A percentile compares a stretch with the other conserved stretches of the same genome.
Evolutionary conservation across 2,329 filamentous ascomycete species (phyloP).

Genomic region (Aspergillus sp.): DNA sequence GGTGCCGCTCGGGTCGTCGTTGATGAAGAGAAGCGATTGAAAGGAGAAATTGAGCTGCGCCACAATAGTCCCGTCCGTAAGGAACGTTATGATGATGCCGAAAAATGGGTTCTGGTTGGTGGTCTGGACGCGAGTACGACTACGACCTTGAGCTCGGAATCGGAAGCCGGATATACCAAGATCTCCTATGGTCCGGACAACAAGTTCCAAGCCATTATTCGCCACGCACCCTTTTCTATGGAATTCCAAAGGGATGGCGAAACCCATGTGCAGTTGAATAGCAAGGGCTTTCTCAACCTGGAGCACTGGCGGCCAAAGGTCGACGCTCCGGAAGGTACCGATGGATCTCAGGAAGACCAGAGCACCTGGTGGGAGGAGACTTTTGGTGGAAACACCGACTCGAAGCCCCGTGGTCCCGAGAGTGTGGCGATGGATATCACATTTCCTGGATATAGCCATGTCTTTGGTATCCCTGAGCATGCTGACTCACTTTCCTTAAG

Average conservation of each 20-base stretch:
- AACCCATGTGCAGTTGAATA: conserved; percentile 83
- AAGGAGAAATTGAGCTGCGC: conserved; percentile 82
- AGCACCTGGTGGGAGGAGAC: conserved; percentile 97
- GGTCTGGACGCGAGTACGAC: conserved; percentile 70
- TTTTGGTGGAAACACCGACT: conserved; percentile 92
- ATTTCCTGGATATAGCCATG: conserved; percentile 87
- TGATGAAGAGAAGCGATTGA: conserved; percentile 86
- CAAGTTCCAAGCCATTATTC: conserved; percentile 78
- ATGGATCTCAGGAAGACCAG: conserved; percentile 52
- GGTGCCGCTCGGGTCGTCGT: conserved; percentile 83
- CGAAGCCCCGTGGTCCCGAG: conserved; percentile 92
- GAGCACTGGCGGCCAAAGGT: conserved; percentile 94
- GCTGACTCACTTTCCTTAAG: conserved; percentile 83
- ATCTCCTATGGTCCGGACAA: conserved; percentile 75
- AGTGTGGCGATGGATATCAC: conserved; percentile 87
- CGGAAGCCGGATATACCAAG: conserved; percentile 64
- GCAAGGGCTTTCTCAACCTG: conserved; percentile 83
- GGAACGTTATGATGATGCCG: conserved; percentile 90
- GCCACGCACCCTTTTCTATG: conserved; percentile 76
- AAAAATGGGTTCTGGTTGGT: conserved; percentile 81
- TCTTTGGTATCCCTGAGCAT: conserved; percentile 93
- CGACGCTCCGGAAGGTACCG: conserved; percentile 58
- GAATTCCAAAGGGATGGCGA: conserved; percentile 82
- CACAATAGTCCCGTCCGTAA: conserved; percentile 82
- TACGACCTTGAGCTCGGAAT: conserved; percentile 65